Evolutionary conservation across 2,329 filamentous ascomycete species (phyloP), one percentile per base, ranked within the genome.

Genomic region (Ascochyta lentis): DNA sequence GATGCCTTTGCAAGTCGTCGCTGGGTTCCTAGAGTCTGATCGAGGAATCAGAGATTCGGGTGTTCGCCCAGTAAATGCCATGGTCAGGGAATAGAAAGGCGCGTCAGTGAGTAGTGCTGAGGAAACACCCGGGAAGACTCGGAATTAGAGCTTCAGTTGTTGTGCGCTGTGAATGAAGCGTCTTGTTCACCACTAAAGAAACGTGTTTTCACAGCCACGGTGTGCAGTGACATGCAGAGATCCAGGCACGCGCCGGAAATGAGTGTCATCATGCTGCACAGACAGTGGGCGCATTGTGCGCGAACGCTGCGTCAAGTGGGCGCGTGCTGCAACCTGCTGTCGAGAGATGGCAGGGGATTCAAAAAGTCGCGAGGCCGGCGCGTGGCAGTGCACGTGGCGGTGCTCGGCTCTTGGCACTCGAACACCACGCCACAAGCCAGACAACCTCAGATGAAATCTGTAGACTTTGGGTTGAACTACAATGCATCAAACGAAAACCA

Each of bases 1-100:
- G 60, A 98, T 86, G 54, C 95, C 95, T 78, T 89, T 88, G 77
- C 95, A 99, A 73, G 93, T 97, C 12, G 88, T 89, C 1, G 85
- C 82, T 2, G 92, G 89, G 64, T 96, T 89, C 73, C 90, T 91
- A 47, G 92, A 96, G 80, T 97, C 93, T 68, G 87, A 87, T 54
- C 93, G 89, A 54, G 83, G 84, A 55, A 97, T 80, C 26, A 89
- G 79, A 19, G 90, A 89, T 79, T 97, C 93, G 61, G 94, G 93
- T 0, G 92, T 96, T 24, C 64, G 61, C 29, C 70, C 71, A 33
- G 61, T 68, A 46, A 75, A 75, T 24, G 67, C 60, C 70, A 74
- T 73, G 23, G n/a, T 51, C 8, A 24, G 8, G 3, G 2, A 13
- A 33, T 7, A 13, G 23, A 9, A 22, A 19, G 19, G 41, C 15